Evolutionary conservation across 495 filamentous ascomycete species (phyloP).

Genomic region (Pseudoneurospora amorphoporcata): DNA sequence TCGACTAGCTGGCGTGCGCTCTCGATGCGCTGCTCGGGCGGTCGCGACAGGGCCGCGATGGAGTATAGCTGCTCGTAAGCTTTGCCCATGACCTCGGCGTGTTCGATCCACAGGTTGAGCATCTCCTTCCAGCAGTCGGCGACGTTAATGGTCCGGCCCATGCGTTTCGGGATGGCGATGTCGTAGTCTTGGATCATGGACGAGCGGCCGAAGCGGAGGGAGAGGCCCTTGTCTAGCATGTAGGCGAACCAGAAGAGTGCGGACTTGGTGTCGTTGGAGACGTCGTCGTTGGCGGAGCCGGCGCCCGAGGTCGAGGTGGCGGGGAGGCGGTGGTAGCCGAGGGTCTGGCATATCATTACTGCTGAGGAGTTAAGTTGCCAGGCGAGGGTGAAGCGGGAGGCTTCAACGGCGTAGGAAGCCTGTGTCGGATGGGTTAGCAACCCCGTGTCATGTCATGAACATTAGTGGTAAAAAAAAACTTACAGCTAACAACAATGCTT

Average conservation of each 20-base stretch:
- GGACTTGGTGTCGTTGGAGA: slow-evolving; percentile 32
- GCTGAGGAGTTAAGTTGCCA: slow-evolving; percentile 51
- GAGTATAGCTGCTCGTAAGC: slow-evolving; percentile 53
- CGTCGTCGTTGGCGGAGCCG: slow-evolving; percentile 18
- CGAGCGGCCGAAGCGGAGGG: slow-evolving; percentile 54
- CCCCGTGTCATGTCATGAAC: background rate
- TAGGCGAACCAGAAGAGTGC: slow-evolving; percentile 56
- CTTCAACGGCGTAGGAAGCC: slow-evolving; percentile 48
- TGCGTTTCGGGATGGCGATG: slow-evolving; percentile 39
- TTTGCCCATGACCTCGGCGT: slow-evolving; percentile 45
- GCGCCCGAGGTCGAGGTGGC: slow-evolving; percentile 24
- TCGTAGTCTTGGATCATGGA: slow-evolving; percentile 55
- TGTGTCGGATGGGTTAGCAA: background rate
- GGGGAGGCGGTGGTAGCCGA: slow-evolving; percentile 52
- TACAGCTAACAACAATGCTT: slow-evolving; percentile 50
- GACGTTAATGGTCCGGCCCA: slow-evolving; percentile 20
- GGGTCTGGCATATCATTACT: slow-evolving; percentile 48
- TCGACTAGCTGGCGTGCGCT: slow-evolving; percentile 22
- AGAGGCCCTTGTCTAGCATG: slow-evolving; percentile 48
- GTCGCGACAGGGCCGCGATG: slow-evolving; percentile 43
- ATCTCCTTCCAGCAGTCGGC: slow-evolving; percentile 25
- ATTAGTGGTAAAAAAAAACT: background rate
- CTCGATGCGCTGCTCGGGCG: slow-evolving; percentile 33
- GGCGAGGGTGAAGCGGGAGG: slow-evolving; percentile 52
- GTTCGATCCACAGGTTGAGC: slow-evolving; percentile 39